Base-by-base conservation (phyloP, 2,329 filamentous ascomycete species). In the Clarireedia homoeocarpa region DNA sequence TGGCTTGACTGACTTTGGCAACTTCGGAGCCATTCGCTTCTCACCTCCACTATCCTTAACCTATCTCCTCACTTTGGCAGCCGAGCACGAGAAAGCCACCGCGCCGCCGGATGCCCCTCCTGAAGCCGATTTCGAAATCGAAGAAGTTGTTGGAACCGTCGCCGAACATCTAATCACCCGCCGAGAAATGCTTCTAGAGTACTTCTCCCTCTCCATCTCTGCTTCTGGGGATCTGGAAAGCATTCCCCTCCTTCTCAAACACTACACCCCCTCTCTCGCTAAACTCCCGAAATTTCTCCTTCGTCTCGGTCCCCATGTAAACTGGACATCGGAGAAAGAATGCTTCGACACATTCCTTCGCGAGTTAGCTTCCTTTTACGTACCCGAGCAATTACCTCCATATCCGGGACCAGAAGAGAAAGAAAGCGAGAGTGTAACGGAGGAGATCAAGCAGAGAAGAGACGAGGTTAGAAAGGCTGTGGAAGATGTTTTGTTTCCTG, bases 1-100 rank as follows among this genome's bases (percentile, higher is more conserved):
- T 20, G 92, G 91, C 0, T 79, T 99, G 38, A 95, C 91, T 0
- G 91, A 99, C 67, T 99, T 99, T 72, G 90, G 88, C 1, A 99
- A 99, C 69, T 96, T 96, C 66, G 94, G 94, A 2, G 72, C 77
- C 23, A 91, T 99, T 57, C 83, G 82, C 10, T 90, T 99, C 65
- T 81, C 84, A 49, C 88, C 90, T 2, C 80, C 90, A 0, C 78
- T 96, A 1, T 77, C 83, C 57, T 73, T 99, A 5, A 74, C 77
- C 4, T 82, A 88, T 56, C 71, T 97, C 5, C 77, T 99, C 14
- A 73, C 75, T 12, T 80, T 95, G 44, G 92, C 84, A 1, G 89
- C 85, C 1, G 81, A 88, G 47, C 75, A 83, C 34, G 89, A 96
- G 68, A 82, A 82, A 66, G 72, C 73, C n/a, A 74, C 61, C 49